These are phyloP conservation scores for Beauveria varroae DNA, from an alignment of 2,329 filamentous ascomycete genomes.

Conservation along the genomic window DNA sequence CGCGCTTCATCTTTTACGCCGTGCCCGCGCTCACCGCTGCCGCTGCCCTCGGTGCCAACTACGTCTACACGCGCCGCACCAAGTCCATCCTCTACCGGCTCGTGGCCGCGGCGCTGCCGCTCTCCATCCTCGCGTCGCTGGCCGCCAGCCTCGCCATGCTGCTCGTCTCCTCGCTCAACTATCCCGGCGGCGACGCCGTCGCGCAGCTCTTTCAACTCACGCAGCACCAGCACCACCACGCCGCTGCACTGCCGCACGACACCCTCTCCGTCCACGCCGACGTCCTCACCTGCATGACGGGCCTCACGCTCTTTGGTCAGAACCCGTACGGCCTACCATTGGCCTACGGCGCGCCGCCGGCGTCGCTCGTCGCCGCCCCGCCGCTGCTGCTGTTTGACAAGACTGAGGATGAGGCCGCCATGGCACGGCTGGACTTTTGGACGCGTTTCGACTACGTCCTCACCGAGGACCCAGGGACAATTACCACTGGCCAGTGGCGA, in stretches of 20 bases:
- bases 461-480: constrained; percentile 41
- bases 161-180: constrained; percentile 78
- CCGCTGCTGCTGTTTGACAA: constrained; percentile 46
- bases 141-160: constrained; percentile 59
- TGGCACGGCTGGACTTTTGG: constrained; percentile 51
- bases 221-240: constrained; percentile 12
- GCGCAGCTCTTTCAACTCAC: constrained; percentile 37
- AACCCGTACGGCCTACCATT: constrained; percentile 32
- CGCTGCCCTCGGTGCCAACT: constrained; percentile 65
- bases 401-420: constrained; percentile 43
- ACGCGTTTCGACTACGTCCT: constrained; percentile 55
- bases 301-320: constrained; percentile 58
- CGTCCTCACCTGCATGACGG: constrained; percentile 63
- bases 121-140: constrained; percentile 55
- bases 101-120: constrained; percentile 45
- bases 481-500: constrained; percentile 47
- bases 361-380: constrained; percentile 13
- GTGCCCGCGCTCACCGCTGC: constrained; percentile 74
- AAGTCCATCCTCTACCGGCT: constrained; percentile 53
- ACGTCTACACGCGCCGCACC: constrained; percentile 56
- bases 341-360: constrained; percentile 18
- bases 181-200: constrained; percentile 82
- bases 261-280: constrained; percentile 50
- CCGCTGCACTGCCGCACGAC: constrained; percentile 14
- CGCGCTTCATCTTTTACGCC: constrained; percentile 87